Evolutionary conservation across 768 basidiomycete genomes (phyloP).

Genomic region (Termitomyces sp.): DNA sequence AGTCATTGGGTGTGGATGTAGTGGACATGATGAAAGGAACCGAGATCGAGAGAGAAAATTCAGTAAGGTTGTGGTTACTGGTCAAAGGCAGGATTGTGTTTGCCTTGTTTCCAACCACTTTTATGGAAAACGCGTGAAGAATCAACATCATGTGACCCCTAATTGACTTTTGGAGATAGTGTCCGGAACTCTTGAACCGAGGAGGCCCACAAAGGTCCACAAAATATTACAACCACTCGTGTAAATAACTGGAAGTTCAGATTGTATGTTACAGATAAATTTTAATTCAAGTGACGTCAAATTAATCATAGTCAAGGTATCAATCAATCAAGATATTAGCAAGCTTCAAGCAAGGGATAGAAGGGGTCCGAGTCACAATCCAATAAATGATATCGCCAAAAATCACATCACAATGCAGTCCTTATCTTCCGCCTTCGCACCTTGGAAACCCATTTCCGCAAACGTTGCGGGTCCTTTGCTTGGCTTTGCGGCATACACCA

Average conservation of each 20-base stretch:
- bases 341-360: not conserved
- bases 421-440: slow-evolving; percentile 71
- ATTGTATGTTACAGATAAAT: not conserved
- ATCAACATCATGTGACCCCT: slow-evolving; percentile 13
- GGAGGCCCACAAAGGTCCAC: not conserved
- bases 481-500: slow-evolving; percentile 17
- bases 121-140: slow-evolving; percentile 7
- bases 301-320: not conserved
- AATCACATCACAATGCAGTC: slow-evolving; percentile 84
- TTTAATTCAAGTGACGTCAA: not conserved
- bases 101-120: not conserved
- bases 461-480: slow-evolving; percentile 65
- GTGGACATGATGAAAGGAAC: slow-evolving; percentile 16
- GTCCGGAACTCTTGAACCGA: not conserved
- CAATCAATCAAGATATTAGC: not conserved
- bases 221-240: not conserved
- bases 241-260: not conserved
- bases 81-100: not conserved
- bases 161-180: not conserved
- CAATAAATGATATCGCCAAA: not conserved
- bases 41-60: not conserved
- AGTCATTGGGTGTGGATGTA: slow-evolving; percentile 58
- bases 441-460: slow-evolving; percentile 90
- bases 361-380: not conserved
- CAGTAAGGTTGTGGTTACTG: not conserved